Evolutionary conservation across 495 filamentous ascomycete genomes (phyloP).

Genomic region (Penicillium simplicissimum): DNA sequence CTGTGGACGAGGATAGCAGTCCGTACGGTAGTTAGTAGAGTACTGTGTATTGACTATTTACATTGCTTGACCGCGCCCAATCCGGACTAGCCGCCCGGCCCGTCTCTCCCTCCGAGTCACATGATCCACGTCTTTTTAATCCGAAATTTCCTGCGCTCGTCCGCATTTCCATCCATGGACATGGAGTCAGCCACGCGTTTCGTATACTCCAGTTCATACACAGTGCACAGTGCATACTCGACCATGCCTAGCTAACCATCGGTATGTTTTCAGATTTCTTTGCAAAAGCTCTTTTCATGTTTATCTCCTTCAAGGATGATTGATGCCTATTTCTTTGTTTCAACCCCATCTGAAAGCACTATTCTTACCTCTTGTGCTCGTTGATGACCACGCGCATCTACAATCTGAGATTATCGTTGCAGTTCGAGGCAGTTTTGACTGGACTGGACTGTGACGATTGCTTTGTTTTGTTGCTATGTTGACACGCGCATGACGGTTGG

Average conservation of each 20-base stretch:
- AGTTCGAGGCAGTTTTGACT: background rate
- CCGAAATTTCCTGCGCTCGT: background rate
- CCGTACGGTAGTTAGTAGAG: too few relatives aligned
- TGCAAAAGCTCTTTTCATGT: background rate
- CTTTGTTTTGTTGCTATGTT: background rate
- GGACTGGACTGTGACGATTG: background rate
- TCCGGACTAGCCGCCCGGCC: constrained; percentile 1
- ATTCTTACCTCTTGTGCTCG: constrained; percentile 22
- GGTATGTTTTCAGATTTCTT: background rate
- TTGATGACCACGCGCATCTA: constrained; percentile 32
- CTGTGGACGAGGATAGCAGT: too few relatives aligned
- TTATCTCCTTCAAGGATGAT: constrained; percentile 33
- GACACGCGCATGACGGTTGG: background rate
- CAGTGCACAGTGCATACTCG: too few relatives aligned
- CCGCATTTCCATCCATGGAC: background rate
- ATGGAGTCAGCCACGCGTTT: background rate
- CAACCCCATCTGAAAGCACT: constrained; percentile 45
- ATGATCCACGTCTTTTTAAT: constrained; percentile 11
- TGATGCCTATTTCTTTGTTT: constrained; percentile 44
- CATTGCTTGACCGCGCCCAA: background rate
- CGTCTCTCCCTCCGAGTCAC: constrained; percentile 11
- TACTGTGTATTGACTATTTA: too few relatives aligned
- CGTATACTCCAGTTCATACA: too few relatives aligned
- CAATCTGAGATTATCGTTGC: constrained; percentile 11
- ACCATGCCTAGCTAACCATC: background rate